Percentiles rank a stretch among this genome's conserved stretches.
Evolutionary conservation across 192 early-diverging fungal genomes (phyloP).

Genomic region (Umbelopsis isabellina): DNA sequence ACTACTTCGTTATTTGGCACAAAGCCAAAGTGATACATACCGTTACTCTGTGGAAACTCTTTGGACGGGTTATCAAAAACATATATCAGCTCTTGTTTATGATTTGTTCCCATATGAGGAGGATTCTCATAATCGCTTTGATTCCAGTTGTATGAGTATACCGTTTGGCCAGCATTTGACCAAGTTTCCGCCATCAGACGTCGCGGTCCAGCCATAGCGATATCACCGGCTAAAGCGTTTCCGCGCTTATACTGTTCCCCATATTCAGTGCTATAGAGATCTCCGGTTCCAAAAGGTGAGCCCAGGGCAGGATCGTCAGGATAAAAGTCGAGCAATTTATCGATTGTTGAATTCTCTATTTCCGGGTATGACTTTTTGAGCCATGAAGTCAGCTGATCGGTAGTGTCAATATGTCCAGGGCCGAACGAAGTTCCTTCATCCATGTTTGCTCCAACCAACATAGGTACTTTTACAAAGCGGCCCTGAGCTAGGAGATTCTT

Average conservation of each 20-base stretch:
- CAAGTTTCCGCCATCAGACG: slow-evolving; percentile 17
- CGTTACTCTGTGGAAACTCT: neutral
- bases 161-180: neutral
- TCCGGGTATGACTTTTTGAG: neutral
- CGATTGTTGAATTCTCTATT: neutral
- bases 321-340: neutral
- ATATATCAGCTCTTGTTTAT: slow-evolving; percentile 18
- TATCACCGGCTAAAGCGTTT: neutral
- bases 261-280: slow-evolving; percentile 9
- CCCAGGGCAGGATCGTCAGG: neutral
- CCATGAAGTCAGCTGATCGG: neutral
- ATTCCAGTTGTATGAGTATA: slow-evolving; percentile 17
- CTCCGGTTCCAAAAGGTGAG: slow-evolving; percentile 13
- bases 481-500: neutral
- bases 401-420: neutral
- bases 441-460: slow-evolving; percentile 9
- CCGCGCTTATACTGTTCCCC: slow-evolving; percentile 14
- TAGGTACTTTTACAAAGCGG: slow-evolving; percentile 1
- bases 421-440: slow-evolving; percentile 23
- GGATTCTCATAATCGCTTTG: slow-evolving; percentile 12
- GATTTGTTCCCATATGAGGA: neutral
- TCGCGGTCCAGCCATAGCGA: slow-evolving; percentile 2
- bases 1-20: neutral
- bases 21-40: neutral
- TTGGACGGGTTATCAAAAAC: slow-evolving; percentile 14